These are phyloP conservation scores for Vicia sativa DNA, from an alignment of 306 rosid species.

Conservation along the genomic window DNA sequence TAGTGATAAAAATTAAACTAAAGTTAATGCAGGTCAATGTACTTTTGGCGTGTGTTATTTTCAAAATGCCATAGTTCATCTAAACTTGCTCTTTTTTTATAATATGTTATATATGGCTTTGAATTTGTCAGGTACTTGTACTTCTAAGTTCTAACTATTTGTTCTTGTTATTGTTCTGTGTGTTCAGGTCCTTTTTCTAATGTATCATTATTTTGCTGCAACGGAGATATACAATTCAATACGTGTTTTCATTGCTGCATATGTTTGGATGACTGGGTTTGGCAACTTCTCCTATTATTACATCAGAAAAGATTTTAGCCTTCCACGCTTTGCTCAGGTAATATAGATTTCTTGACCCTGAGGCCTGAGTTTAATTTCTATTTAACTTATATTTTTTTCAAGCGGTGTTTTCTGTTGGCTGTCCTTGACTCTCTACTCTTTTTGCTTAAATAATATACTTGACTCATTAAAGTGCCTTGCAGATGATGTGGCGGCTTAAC, in stretches of 20 bases:
- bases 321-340: conserved; percentile 96
- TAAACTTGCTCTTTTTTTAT: conserved; percentile 15
- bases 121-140: conserved; percentile 14
- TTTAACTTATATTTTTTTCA: neutral
- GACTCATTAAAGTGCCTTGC: conserved; percentile 44
- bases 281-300: conserved; percentile 98
- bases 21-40: neutral
- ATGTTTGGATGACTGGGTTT: conserved; percentile 99
- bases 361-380: conserved; percentile 1
- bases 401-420: neutral
- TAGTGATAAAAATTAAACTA: conserved; percentile 29
- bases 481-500: conserved; percentile 99
- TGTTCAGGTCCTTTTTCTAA: conserved; percentile 88
- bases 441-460: conserved; percentile 4
- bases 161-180: conserved; percentile 27
- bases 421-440: conserved; percentile 1
- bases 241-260: conserved; percentile 95
- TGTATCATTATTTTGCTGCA: conserved; percentile 98
- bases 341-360: conserved; percentile 25
- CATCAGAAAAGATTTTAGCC: conserved; percentile 89
- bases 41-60: conserved; percentile 24
- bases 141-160: conserved; percentile 26
- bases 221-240: conserved; percentile 96
- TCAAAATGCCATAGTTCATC: conserved; percentile 22
- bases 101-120: neutral